phyloP scores from a whole-genome alignment of 2,329 filamentous ascomycete species.

The Anisogramma anomala region DNA sequence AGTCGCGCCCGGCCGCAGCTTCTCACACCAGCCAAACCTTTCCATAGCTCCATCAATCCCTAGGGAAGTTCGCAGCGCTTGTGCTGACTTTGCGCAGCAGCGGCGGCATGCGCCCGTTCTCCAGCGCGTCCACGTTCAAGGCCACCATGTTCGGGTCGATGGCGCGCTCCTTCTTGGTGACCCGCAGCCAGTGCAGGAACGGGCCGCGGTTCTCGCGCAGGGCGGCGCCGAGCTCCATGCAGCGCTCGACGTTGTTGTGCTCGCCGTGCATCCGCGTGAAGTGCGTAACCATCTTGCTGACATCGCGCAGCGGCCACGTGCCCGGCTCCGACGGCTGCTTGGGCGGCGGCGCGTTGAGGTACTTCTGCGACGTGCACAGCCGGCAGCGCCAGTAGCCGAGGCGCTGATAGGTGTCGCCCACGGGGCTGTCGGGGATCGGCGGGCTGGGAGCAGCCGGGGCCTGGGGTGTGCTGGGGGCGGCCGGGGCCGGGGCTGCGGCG shows the following conservation, averaged over 20 bases:
- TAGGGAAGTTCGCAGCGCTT: background rate
- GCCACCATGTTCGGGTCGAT: constrained; percentile 25
- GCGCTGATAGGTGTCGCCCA: constrained; percentile 21
- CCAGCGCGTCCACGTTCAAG: constrained; percentile 25
- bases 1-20: too few species aligned
- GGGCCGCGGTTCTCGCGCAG: constrained; percentile 33
- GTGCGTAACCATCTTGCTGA: constrained; percentile 36
- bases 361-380: constrained; percentile 32
- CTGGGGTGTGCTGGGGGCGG: background rate
- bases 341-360: constrained; percentile 27
- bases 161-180: constrained; percentile 28
- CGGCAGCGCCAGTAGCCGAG: constrained; percentile 37
- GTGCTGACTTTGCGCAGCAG: constrained; percentile 25
- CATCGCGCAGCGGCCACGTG: constrained; percentile 36
- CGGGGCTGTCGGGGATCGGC: constrained; percentile 18
- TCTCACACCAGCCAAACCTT: background rate
- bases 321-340: constrained; percentile 32
- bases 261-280: constrained; percentile 35
- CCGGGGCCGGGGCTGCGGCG: background rate
- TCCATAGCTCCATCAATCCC: background rate
- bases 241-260: constrained; percentile 31
- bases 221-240: constrained; percentile 31
- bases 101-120: constrained; percentile 26
- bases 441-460: background rate
- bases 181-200: constrained; percentile 36